Conservation (phyloP, 305 asterid genomes). For the Fraxinus xanthoxyloides region DNA sequence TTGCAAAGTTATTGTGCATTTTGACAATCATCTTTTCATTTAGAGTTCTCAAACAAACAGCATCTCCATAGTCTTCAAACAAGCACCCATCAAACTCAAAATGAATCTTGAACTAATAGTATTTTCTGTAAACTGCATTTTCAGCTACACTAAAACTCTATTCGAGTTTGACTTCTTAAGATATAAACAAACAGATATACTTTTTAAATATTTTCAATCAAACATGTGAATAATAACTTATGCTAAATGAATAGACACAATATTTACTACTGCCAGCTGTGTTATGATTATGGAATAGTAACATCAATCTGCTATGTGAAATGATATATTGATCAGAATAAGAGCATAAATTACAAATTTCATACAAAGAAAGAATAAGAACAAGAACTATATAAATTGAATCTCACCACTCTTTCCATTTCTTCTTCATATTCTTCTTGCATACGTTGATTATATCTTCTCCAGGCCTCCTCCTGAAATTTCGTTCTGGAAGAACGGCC, state of each 20-base stretch:
- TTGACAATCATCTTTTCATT: background rate
- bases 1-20: background rate
- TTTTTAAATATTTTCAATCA: background rate
- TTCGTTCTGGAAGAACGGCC: constrained; percentile 54
- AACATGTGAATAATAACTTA: background rate
- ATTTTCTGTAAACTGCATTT: constrained; percentile 5
- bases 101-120: background rate
- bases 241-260: background rate
- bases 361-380: background rate
- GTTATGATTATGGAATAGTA: background rate
- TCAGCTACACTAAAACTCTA: constrained; percentile 3
- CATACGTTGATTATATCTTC: constrained; percentile 74
- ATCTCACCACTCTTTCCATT: constrained; percentile 93
- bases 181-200: background rate
- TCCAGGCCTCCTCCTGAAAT: constrained; percentile 82
- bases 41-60: constrained; percentile 2
- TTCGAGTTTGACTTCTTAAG: background rate
- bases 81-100: background rate
- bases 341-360: constrained; percentile 6
- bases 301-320: background rate
- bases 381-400: constrained; percentile 19
- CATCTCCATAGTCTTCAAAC: background rate
- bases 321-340: background rate
- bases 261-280: background rate
- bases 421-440: constrained; percentile 97